Evolutionary conservation across 1,284 basidiomycete genomes (phyloP), one percentile per base, ranked within the genome.

Genomic region (Ganoderma meredithae): DNA sequence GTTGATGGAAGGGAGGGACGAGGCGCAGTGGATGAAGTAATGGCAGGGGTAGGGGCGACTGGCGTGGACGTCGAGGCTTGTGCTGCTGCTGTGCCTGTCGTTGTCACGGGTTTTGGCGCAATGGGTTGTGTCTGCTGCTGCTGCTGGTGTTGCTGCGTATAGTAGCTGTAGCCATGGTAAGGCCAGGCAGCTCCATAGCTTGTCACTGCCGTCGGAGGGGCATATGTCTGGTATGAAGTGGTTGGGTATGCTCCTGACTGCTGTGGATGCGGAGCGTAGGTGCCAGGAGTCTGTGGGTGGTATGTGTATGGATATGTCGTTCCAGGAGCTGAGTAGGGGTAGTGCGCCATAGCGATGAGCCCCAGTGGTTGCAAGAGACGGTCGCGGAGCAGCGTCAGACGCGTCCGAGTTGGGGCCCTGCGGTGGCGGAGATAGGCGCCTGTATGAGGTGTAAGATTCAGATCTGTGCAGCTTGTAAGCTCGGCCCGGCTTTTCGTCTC

Each of bases 151-250:
- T 76, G 75, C 6, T 69, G 75, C 3, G 76, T 72, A 55, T 76
- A 77, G 69, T 79, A 79, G 64, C 69, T 73, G 61, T 79, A 79
- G 59, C 69, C 67, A 27, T 76, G 69, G 56, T 79, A 79, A 1
- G 78, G 75, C 78, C 78, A 79, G 22, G 77, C 71, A 33, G 76
- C 69, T 12, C 77, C 77, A 49, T 79, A 79, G 61, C 78, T 76
- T 9, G 76, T 74, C 10, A 79, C 77, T 12, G 74, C 73, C 15
- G 78, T 79, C 2, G 76, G 65, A 22, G 78, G 76, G 56, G 78
- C 78, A 47, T 75, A 68, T 52, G 76, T 69, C 62, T 77, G 76
- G 73, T 79, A 79, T 12, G 76, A 69, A 1, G 77, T 72, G 9
- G 77, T 74, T 12, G 77, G 75, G 63, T 79, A 78, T 33, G 75